Base-by-base conservation (phyloP, 2,329 filamentous ascomycete genomes). In the Neospermospora avenae region DNA sequence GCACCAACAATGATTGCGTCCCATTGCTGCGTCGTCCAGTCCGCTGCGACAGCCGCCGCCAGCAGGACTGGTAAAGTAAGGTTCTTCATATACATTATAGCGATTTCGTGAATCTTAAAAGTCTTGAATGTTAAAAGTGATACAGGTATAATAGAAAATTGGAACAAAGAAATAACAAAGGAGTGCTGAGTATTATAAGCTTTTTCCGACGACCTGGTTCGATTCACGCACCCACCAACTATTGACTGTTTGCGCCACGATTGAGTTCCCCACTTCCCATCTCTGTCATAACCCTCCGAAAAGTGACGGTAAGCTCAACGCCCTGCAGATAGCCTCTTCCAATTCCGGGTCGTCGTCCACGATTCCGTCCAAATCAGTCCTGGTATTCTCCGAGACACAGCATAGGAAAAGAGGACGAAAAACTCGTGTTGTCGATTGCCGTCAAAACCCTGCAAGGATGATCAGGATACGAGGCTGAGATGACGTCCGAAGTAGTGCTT, bases 1-100 rank as follows among this genome's bases (percentile, higher is more conserved):
- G 79, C 77, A n/a, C 78, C 78, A 18, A 80, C 74, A 16, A 81
- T 70, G 49, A 81, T 79, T 37, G 65, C 68, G 61, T 71, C 69
- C 62, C 71, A 76, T 61, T 54, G 41, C 28, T 60, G 39, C 4
- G 42, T 58, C 1, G 49, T 48, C 57, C 58, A 63, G 8, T 63
- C 57, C n/a, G 61, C 61, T 7, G n/a, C 25, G 0, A 20, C 55
- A n/a, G 34, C n/a, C 14, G 37, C 31, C 14, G 31, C 57, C 11
- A 56, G 25, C 20, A 59, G 14, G 42, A 18, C 16, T n/a, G 22
- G n/a, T 8, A 31, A 13, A 8, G 31, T 24, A 3, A 18, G 35
- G 7, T 22, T 22, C 16, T 28, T 51, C 31, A 35, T 22, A 37
- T 35, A 35, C 48, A 51, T 51, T 2, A n/a, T n/a, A n/a, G n/a